Evolutionary conservation across 148 eudicot genomes (phyloP).

Genomic region (Silene uniflora): DNA sequence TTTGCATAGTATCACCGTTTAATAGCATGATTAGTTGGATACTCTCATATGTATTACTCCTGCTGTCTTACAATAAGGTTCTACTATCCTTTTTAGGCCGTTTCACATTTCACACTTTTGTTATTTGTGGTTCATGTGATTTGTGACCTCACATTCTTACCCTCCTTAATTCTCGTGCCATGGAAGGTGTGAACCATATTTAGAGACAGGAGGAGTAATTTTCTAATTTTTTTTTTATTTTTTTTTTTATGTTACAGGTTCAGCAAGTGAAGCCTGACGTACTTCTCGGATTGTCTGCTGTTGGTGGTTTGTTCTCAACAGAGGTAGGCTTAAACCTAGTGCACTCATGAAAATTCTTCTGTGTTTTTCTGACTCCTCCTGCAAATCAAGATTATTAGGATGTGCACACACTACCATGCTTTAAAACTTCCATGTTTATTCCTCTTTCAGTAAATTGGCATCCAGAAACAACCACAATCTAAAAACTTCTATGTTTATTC

Average conservation of each 20-base stretch:
- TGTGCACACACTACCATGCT: not conserved
- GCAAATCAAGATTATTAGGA: not conserved
- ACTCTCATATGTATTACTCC: too few relatives aligned
- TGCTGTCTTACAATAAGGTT: too few relatives aligned
- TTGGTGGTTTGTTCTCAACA: conserved; percentile 83
- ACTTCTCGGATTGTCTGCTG: conserved; percentile 94
- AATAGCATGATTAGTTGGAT: too few relatives aligned
- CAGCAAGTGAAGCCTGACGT: conserved; percentile 90
- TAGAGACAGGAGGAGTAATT: not conserved
- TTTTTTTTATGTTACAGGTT: conserved; percentile 44
- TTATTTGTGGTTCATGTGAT: too few relatives aligned
- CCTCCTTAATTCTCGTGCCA: too few relatives aligned
- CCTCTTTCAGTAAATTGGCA: not conserved
- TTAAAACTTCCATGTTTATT: not conserved
- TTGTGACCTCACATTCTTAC: too few relatives aligned
- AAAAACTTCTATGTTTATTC: not conserved
- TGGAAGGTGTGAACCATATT: too few relatives aligned
- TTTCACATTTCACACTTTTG: too few relatives aligned
- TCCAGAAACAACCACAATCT: too few relatives aligned
- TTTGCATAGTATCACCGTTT: too few relatives aligned
- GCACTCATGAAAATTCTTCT: not conserved
- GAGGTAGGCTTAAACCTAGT: conserved; percentile 46
- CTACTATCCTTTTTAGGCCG: too few relatives aligned
- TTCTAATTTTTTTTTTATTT: conserved; percentile 9
- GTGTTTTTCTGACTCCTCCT: not conserved